Conservation (phyloP, 306 rosid species). For the Hylodesmum podocarpum region DNA sequence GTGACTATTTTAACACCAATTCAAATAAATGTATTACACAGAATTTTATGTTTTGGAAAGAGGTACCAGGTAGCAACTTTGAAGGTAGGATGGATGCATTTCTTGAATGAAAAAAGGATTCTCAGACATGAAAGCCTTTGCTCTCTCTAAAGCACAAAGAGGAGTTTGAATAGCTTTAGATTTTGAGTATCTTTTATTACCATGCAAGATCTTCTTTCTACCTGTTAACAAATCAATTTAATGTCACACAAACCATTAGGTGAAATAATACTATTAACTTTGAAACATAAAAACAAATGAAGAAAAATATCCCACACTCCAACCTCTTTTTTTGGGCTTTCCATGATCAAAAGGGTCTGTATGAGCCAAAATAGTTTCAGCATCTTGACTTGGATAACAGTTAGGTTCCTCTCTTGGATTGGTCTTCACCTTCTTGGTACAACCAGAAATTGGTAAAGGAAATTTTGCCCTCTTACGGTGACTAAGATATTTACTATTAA, state of each 20-base stretch:
- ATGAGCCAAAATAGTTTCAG: not conserved
- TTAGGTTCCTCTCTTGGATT: too few species aligned
- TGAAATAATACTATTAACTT: too few species aligned
- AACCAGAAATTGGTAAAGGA: not conserved
- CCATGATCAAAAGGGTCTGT: too few species aligned
- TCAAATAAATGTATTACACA: not conserved
- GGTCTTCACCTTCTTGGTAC: not conserved
- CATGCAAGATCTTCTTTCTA: not conserved
- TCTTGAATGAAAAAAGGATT: not conserved
- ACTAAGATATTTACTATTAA: not conserved
- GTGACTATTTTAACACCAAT: not conserved
- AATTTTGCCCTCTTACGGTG: not conserved
- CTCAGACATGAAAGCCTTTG: not conserved
- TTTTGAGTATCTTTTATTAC: not conserved
- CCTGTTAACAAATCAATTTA: not conserved
- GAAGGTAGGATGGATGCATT: not conserved
- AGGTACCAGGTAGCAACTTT: not conserved
- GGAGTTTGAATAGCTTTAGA: not conserved
- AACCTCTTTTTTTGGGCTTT: not conserved
- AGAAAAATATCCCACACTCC: not conserved
- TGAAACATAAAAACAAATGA: not conserved
- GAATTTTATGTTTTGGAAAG: not conserved
- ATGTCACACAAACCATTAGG: too few species aligned
- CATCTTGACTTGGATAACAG: too few species aligned
- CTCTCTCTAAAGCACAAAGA: constrained; percentile 7